These are phyloP conservation scores for Psilocybe cyanescens DNA, from an alignment of 768 basidiomycete species.

Conservation along the genomic window DNA sequence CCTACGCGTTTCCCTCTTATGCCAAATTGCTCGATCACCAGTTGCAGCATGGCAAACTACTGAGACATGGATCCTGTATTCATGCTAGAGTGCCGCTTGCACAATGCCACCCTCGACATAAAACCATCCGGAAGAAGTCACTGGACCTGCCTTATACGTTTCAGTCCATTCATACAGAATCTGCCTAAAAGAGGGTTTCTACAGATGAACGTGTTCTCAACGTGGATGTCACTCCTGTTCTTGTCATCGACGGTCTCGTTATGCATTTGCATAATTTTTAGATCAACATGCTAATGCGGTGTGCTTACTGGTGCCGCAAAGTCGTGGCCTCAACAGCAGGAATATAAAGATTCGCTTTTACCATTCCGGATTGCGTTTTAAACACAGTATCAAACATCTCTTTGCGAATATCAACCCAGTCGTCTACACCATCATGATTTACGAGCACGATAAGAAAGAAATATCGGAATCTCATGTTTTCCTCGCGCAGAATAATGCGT, in stretches of 20 bases:
- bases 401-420: conserved; percentile 1
- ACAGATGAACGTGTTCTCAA: background rate
- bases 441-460: conserved; percentile 11
- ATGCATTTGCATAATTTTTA: background rate
- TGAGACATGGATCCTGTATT: no score
- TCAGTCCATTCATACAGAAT: background rate
- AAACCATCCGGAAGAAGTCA: background rate
- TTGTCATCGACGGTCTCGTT: background rate
- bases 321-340: background rate
- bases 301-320: background rate
- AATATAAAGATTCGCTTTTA: background rate
- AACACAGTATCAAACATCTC: background rate
- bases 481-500: conserved; percentile 12
- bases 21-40: no score
- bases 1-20: no score
- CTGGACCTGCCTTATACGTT: background rate
- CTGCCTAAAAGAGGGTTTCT: background rate
- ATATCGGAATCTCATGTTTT: conserved; percentile 1
- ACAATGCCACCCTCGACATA: no score
- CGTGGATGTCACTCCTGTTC: background rate
- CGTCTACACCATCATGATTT: conserved; percentile 14
- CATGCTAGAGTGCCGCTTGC: no score
- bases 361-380: conserved; percentile 1
- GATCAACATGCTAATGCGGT: conserved; percentile 6
- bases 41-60: no score